These are phyloP conservation scores for Sanghuangporus sanghuang DNA, from an alignment of 1,284 basidiomycete species.

Conservation along the genomic window DNA sequence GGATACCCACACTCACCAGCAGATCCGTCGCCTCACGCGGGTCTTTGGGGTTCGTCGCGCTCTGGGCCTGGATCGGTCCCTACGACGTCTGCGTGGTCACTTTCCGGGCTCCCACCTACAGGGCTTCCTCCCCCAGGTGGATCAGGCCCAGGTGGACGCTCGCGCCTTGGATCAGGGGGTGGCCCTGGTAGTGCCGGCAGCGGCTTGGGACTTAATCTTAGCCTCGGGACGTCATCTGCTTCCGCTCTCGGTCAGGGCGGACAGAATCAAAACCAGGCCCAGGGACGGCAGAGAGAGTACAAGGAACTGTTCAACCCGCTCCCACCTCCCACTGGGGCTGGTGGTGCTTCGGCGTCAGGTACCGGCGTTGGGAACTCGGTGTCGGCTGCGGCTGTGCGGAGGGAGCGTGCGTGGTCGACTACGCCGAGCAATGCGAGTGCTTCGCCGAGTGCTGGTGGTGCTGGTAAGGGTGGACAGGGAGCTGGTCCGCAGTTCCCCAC, in stretches of 20 bases:
- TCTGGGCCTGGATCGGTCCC: background rate
- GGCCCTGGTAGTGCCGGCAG: background rate
- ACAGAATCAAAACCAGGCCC: background rate
- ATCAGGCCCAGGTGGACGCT: background rate
- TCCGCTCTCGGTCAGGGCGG: background rate
- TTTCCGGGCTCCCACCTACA: background rate
- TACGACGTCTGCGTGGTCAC: background rate
- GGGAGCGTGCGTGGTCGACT: conserved; percentile 12
- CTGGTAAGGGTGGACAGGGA: background rate
- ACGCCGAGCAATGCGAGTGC: conserved; percentile 13
- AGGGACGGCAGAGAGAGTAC: background rate
- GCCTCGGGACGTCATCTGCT: conserved; percentile 7
- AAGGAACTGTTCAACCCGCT: conserved; percentile 8
- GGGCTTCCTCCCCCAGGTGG: background rate
- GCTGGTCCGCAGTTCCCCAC: conserved; percentile 4
- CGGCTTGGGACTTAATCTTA: background rate
- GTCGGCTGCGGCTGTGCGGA: background rate
- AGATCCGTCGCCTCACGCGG: background rate
- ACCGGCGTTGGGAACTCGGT: background rate
- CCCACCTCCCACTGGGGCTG: background rate
- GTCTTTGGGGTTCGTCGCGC: conserved; percentile 1
- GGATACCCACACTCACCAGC: conserved; percentile 6
- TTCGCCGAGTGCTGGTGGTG: background rate
- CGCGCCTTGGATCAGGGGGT: background rate
- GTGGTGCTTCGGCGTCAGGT: background rate